These are phyloP conservation scores for Zoysia matrella DNA, from an alignment of 202 grass and related monocot genomes.

Conservation along the genomic window DNA sequence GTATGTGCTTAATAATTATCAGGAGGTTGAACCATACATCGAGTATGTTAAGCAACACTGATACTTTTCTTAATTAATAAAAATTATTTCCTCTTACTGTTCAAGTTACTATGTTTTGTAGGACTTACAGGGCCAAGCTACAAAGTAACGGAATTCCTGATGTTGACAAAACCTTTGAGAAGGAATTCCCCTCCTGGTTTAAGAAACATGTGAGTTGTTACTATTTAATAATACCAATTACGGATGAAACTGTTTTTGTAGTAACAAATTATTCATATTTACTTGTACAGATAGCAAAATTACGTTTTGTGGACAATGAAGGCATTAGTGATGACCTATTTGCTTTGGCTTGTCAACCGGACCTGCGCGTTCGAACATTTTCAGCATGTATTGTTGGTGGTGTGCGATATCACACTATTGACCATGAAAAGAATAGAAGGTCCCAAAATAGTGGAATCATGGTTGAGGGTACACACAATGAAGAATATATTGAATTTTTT, in stretches of 20 bases:
- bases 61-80: too few relatives aligned
- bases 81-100: too few relatives aligned
- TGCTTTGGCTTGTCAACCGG: not conserved
- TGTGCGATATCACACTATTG: not conserved
- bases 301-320: not conserved
- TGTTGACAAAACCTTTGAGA: not conserved
- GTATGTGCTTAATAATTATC: slow-evolving; percentile 14
- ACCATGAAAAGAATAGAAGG: not conserved
- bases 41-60: not conserved
- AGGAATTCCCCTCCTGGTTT: not conserved
- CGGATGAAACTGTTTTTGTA: too few relatives aligned
- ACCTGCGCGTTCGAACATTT: not conserved
- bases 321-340: not conserved
- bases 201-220: slow-evolving; percentile 8
- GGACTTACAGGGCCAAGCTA: not conserved
- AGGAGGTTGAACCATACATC: not conserved
- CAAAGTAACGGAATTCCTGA: not conserved
- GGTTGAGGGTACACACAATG: too few relatives aligned
- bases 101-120: too few relatives aligned
- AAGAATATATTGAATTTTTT: too few relatives aligned
- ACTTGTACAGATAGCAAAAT: not conserved
- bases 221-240: too few relatives aligned
- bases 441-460: too few relatives aligned
- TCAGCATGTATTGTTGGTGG: not conserved
- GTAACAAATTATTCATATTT: not conserved